phyloP scores from a whole-genome alignment of 495 filamentous ascomycete species.

The Hypoxylon fragiforme region DNA sequence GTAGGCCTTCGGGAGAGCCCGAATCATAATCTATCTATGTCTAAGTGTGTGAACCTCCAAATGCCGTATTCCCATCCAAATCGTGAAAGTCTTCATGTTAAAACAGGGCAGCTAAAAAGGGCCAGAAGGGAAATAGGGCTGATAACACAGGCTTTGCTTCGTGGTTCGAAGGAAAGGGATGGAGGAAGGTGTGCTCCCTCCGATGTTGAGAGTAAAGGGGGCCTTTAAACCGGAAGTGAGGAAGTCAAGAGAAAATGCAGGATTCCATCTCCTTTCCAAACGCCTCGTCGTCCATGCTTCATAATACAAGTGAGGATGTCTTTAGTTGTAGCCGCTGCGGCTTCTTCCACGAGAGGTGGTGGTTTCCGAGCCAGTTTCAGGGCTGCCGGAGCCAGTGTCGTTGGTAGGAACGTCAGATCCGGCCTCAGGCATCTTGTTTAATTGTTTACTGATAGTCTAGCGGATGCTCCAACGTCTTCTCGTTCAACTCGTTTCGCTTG shows the following conservation, averaged over 20 bases:
- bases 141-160: background rate
- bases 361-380: constrained; percentile 18
- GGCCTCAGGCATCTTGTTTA: constrained; percentile 29
- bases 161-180: background rate
- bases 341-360: constrained; percentile 17
- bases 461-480: too few relatives aligned
- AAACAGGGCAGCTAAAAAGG: background rate
- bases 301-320: constrained; percentile 7
- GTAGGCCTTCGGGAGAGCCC: constrained; percentile 5
- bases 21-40: constrained; percentile 24
- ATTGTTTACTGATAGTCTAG: background rate
- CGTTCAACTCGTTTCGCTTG: background rate
- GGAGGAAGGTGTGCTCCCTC: too few relatives aligned
- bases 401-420: constrained; percentile 24
- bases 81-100: background rate
- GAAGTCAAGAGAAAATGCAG: too few relatives aligned
- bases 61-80: background rate
- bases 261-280: constrained; percentile 4
- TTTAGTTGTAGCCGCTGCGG: constrained; percentile 33
- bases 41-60: constrained; percentile 14
- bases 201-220: too few relatives aligned
- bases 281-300: constrained; percentile 13
- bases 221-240: too few relatives aligned
- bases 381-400: constrained; percentile 28
- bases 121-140: background rate